Evolutionary conservation across 805 yeast genomes (phyloP), one percentile per base, ranked within the genome.

Genomic region (Candida taoyuanica): DNA sequence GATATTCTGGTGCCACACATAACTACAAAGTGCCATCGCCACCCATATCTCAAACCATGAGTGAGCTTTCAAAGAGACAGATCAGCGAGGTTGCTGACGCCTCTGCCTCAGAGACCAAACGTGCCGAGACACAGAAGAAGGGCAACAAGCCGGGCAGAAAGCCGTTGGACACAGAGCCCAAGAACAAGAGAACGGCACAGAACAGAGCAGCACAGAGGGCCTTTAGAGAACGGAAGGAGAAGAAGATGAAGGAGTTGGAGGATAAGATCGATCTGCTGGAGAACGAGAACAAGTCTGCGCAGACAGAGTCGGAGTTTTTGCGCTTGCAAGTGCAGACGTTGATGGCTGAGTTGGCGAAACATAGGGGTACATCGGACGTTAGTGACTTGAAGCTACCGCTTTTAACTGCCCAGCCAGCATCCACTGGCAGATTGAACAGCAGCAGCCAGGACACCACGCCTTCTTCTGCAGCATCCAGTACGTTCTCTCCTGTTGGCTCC

Each of bases 201-300:
- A 91, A 93, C 61, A 74, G 98, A 53, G 97, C 97, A 3, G 98
- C 98, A n/a, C 98, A 93, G 63, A 71, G 98, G 39, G 98, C 98
- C 6, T 91, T 87, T 63, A 71, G 98, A 40, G 98, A 93, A 63
- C 76, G 98, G 44, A 91, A 91, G 60, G 98, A 91, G 60, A 72
- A 71, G 35, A 86, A 85, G 55, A 74, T 93, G 79, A 76, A 78
- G 55, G 95, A 87, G 47, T 69, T 91, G 44, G 96, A 89, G 58
- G 79, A 78, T 33, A 80, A 85, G 50, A 95, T 91, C 12, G 62
- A 70, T 35, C 60, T 65, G 48, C 70, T 91, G 48, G 96, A 93
- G 59, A 73, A 73, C 46, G 84, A 81, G 48, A 81, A 81, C 42
- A 64, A 77, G 39, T 76, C 77, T 46, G 83, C 83, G 36, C 69